phyloP scores from a whole-genome alignment of 1,139 yeast species.

The Petasospora fabianii region DNA sequence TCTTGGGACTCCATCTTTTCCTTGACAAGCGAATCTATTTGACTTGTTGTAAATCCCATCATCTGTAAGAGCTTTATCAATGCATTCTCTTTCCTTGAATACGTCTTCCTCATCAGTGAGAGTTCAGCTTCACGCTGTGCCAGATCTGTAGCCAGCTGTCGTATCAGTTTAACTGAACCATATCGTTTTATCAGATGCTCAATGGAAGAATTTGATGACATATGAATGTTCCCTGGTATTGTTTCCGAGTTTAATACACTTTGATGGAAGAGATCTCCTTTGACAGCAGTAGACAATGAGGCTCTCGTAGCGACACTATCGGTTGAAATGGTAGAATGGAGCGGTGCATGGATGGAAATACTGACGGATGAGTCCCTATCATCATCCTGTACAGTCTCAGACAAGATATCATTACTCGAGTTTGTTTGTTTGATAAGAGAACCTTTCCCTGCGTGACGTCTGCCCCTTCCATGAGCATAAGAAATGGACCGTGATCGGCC shows the following conservation, averaged over 20 bases:
- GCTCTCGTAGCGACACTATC: slow-evolving; percentile 13
- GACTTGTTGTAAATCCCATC: slow-evolving; percentile 43
- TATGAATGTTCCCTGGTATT: slow-evolving; percentile 37
- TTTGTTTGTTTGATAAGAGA: neutral
- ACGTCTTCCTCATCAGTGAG: slow-evolving; percentile 37
- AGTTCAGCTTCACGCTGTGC: slow-evolving; percentile 48
- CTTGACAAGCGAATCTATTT: slow-evolving; percentile 39
- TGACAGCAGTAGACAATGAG: neutral
- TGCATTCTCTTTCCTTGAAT: slow-evolving; percentile 43
- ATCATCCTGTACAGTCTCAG: neutral
- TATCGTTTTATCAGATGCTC: slow-evolving; percentile 37
- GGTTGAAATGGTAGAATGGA: slow-evolving; percentile 17
- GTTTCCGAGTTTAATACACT: slow-evolving; percentile 15
- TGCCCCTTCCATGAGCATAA: slow-evolving; percentile 13
- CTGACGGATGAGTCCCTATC: neutral
- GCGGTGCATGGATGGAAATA: slow-evolving; percentile 15
- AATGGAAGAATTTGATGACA: slow-evolving; percentile 29
- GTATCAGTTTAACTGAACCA: slow-evolving; percentile 41
- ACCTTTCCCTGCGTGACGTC: slow-evolving; percentile 3
- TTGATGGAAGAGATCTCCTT: slow-evolving; percentile 4
- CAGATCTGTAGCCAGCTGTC: slow-evolving; percentile 47
- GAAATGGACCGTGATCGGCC: slow-evolving; percentile 17
- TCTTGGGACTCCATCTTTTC: slow-evolving; percentile 9
- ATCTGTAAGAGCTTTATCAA: slow-evolving; percentile 40
- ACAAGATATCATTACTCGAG: neutral